These are phyloP conservation scores for Saitozyma sp. DNA, from an alignment of 768 basidiomycete genomes.

Conservation along the genomic window DNA sequence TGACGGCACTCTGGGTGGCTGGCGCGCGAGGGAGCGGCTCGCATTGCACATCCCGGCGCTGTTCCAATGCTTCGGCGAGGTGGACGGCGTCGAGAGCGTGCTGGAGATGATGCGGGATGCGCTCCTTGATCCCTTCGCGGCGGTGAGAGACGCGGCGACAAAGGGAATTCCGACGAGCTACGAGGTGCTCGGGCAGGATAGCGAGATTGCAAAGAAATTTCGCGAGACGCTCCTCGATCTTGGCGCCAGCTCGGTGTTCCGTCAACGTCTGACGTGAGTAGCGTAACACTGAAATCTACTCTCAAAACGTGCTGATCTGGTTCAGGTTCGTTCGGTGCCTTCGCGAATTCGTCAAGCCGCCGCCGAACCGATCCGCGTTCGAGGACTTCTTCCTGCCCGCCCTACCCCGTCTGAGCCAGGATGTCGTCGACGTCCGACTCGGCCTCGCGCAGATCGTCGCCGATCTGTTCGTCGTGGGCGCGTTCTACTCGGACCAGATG, in stretches of 20 bases:
- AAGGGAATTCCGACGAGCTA: conserved; percentile 39
- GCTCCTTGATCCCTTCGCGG: conserved; percentile 75
- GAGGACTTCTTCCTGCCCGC: conserved; percentile 58
- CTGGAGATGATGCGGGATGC: conserved; percentile 62
- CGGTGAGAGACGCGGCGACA: conserved; percentile 77
- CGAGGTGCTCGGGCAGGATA: conserved; percentile 35
- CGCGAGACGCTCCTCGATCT: conserved; percentile 57
- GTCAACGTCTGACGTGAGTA: conserved; percentile 65
- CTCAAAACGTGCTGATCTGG: too few species aligned
- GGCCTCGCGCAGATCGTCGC: conserved; percentile 74
- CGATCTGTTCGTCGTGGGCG: conserved; percentile 44
- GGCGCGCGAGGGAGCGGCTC: conserved; percentile 78
- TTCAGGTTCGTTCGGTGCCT: conserved; percentile 76
- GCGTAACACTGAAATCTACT: too few species aligned
- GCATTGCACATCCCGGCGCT: conserved; percentile 63
- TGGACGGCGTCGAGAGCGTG: conserved; percentile 58
- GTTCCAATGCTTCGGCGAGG: conserved; percentile 53
- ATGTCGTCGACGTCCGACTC: conserved; percentile 84
- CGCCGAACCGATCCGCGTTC: conserved; percentile 57
- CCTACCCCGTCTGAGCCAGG: conserved; percentile 63
- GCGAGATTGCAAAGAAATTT: conserved; percentile 52
- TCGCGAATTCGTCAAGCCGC: conserved; percentile 61
- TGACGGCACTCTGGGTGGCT: conserved; percentile 62
- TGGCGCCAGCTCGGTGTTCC: conserved; percentile 48
- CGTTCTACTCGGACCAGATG: conserved; percentile 28